Evolutionary conservation across 1,284 basidiomycete species (phyloP), one percentile per base, ranked within the genome.

Genomic region (Ceratobasidium theobromae): DNA sequence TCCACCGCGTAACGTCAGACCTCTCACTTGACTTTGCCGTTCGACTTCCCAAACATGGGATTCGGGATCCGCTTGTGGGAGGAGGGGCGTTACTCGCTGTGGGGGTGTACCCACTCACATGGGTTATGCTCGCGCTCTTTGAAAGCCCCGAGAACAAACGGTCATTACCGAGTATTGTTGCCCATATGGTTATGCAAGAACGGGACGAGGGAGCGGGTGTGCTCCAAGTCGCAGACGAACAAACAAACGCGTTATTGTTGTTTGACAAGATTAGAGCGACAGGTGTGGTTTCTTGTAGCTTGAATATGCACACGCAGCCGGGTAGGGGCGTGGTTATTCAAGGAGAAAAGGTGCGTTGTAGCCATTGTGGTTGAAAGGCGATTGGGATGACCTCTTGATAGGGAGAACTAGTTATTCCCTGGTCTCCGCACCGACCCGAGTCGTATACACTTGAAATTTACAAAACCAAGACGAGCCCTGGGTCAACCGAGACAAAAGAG

Each of bases 61-160:
- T 82, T 71, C 74, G 78, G 69, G 76, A 80, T 69, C 78, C 80
- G 0, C 72, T 76, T 11, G 74, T 81, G 8, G 81, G 77, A 2
- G 81, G 81, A 11, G 82, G 81, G 2, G 77, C 77, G 3, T 71
- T 82, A 11, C 75, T 83, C 23, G 81, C 82, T 69, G 74, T 78
- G 48, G 73, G 70, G 1, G 75, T 78, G 0, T 79, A 81, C 70
- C 77, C 79, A 0, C 74, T 77, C 23, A 74, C 77, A 16, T 78
- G 78, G 78, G 73, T 74, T 1, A 78, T 78, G 75, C 72, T 79
- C 8, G 70, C 72, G 4, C 69, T 79, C n/a, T 75, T 75, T 71
- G 76, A 76, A 27, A 73, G 77, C 69, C 77, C 77, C 0, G 68
- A 75, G 57, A 76, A 76, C 67, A 69, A 73, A 12, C 40, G 62